phyloP scores from a whole-genome alignment of 352 stramenopile genomes.

The Globisporangium takayamanum region DNA sequence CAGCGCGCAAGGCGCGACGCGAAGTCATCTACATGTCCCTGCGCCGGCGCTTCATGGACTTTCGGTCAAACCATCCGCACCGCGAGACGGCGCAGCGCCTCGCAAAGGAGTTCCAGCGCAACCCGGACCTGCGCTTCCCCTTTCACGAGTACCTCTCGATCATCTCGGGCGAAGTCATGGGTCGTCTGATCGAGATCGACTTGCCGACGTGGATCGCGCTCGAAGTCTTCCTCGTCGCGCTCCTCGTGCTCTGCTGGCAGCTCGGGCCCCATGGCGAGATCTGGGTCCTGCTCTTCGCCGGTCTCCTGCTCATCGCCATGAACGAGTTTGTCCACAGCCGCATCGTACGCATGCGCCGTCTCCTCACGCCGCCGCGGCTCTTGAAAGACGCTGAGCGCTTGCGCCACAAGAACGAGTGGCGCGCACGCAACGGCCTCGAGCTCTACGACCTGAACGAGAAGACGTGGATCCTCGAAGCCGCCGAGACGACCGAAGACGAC shows the following conservation, averaged over 20 bases:
- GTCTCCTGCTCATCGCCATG: slow-evolving; percentile 33
- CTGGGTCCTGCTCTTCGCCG: slow-evolving; percentile 28
- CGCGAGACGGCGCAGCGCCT: slow-evolving; percentile 25
- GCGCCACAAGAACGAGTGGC: slow-evolving; percentile 47
- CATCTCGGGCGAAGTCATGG: slow-evolving; percentile 74
- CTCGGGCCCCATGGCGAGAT: slow-evolving; percentile 32
- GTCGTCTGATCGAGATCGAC: slow-evolving; percentile 64
- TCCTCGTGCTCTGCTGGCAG: slow-evolving; percentile 41
- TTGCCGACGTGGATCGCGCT: slow-evolving; percentile 58
- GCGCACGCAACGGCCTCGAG: slow-evolving; percentile 31
- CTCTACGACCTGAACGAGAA: slow-evolving; percentile 34
- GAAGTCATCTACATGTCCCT: slow-evolving; percentile 65
- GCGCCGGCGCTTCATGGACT: slow-evolving; percentile 61
- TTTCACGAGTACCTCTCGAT: slow-evolving; percentile 79
- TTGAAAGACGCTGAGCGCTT: slow-evolving; percentile 55
- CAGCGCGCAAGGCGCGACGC: slow-evolving; percentile 32
- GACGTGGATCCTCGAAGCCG: slow-evolving; percentile 31
- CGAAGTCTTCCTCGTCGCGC: slow-evolving; percentile 38
- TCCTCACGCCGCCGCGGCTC: slow-evolving; percentile 48
- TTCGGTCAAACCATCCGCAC: slow-evolving; percentile 63
- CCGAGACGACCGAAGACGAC: slow-evolving; percentile 19
- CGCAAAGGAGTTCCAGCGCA: slow-evolving; percentile 61
- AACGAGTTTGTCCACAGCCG: slow-evolving; percentile 45
- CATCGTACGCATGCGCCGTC: slow-evolving; percentile 39
- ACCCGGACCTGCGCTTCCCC: slow-evolving; percentile 45